These are phyloP conservation scores for Amniculicola lignicola DNA, from an alignment of 495 filamentous ascomycete species.

Conservation along the genomic window DNA sequence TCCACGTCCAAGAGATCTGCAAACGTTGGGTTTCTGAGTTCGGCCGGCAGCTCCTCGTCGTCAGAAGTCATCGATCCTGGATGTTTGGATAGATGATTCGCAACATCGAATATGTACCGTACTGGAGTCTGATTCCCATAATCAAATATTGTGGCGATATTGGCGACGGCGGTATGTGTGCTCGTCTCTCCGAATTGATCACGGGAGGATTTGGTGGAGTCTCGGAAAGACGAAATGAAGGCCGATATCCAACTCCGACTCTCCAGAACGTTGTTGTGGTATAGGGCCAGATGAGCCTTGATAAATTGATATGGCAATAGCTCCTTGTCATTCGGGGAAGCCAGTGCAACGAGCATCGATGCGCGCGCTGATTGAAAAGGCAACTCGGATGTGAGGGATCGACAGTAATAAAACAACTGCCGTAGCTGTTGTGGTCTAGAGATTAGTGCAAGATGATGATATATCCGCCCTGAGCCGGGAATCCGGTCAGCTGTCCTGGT, in stretches of 20 bases:
- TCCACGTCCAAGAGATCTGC: constrained; percentile 9
- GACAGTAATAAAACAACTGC: constrained; percentile 69
- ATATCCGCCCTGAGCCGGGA: constrained; percentile 70
- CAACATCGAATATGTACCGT: constrained; percentile 40
- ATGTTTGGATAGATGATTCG: constrained; percentile 42
- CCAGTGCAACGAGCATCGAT: constrained; percentile 68
- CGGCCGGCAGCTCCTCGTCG: too few relatives aligned
- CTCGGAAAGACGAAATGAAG: constrained; percentile 59
- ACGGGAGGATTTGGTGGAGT: constrained; percentile 54
- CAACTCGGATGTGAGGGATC: constrained; percentile 39
- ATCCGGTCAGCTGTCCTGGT: constrained; percentile 68
- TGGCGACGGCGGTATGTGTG: constrained; percentile 50
- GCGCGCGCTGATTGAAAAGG: constrained; percentile 54
- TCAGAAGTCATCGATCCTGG: too few relatives aligned
- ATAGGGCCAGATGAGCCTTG: constrained; percentile 36
- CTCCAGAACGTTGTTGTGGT: constrained; percentile 43
- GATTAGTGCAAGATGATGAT: constrained; percentile 82
- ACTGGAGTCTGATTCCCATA: constrained; percentile 57
- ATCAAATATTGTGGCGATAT: constrained; percentile 54
- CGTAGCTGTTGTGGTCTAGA: constrained; percentile 69
- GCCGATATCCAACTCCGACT: constrained; percentile 56
- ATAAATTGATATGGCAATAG: too few relatives aligned
- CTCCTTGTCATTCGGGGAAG: too few relatives aligned
- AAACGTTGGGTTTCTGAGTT: constrained; percentile 32
- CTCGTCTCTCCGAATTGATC: constrained; percentile 54